phyloP scores from a whole-genome alignment of 805 yeast genomes.

The Geotrichum ghanense region DNA sequence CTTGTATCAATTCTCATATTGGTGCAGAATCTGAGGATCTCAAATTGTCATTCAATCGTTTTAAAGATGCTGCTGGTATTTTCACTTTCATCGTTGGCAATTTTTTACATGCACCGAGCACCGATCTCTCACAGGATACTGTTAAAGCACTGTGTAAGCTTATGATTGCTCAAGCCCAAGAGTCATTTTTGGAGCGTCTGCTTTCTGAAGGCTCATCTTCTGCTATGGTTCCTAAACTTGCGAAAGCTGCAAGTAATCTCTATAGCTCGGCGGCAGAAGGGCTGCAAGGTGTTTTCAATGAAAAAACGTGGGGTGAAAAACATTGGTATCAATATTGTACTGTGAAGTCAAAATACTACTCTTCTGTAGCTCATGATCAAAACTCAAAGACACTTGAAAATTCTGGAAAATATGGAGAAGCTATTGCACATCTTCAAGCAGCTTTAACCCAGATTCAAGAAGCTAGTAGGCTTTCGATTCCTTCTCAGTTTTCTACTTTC shows the following conservation, averaged over 20 bases:
- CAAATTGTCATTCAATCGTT: slow-evolving; percentile 47
- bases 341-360: slow-evolving; percentile 44
- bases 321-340: slow-evolving; percentile 42
- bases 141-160: slow-evolving; percentile 51
- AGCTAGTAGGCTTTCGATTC: slow-evolving; percentile 15
- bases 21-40: slow-evolving; percentile 30
- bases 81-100: slow-evolving; percentile 62
- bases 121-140: slow-evolving; percentile 61
- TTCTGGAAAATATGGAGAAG: slow-evolving; percentile 56
- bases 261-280: slow-evolving; percentile 43
- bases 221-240: slow-evolving; percentile 63
- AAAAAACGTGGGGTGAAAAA: slow-evolving; percentile 31
- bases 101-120: slow-evolving; percentile 80
- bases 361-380: slow-evolving; percentile 49
- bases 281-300: slow-evolving; percentile 20
- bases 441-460: slow-evolving; percentile 30
- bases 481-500: slow-evolving; percentile 13
- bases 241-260: slow-evolving; percentile 46
- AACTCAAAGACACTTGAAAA: slow-evolving; percentile 45
- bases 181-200: slow-evolving; percentile 58
- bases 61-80: slow-evolving; percentile 73
- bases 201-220: slow-evolving; percentile 34
- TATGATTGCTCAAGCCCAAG: slow-evolving; percentile 84
- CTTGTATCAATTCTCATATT: slow-evolving; percentile 43
- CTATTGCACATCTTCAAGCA: slow-evolving; percentile 51